Evolutionary conservation across 2,329 filamentous ascomycete species (phyloP), one percentile per base, ranked within the genome.

Genomic region (Coniochaeta pulveracea): DNA sequence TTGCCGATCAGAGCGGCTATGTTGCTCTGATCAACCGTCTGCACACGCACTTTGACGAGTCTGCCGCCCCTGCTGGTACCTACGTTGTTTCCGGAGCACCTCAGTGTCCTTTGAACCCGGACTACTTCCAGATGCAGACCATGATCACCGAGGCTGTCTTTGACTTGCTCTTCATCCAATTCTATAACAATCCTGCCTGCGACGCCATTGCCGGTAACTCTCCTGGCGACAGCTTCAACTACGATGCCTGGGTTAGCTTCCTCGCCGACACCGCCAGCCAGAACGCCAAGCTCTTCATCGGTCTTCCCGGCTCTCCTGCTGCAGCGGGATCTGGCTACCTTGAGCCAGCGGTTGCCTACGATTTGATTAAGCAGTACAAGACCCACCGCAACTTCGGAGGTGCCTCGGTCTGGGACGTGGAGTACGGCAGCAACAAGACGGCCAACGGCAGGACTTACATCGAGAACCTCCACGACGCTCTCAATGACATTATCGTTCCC

Each of bases 81-180:
- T 64, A 61, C 40, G 60, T 65, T 41, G 61, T 73, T 40, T 57
- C 59, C 0, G 61, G 55, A 4, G 59, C 61, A 6, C 62, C 62
- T n/a, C 58, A 66, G 43, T 66, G 62, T 45, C 55, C 60, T 10
- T 49, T 56, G 14, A 33, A 35, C 3, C 37, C 52, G 5, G 28
- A 54, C 3, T 60, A 57, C 34, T 50, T 69, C 18, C 43, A 58
- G 37, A 61, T 72, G 46, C 56, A 57, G 28, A 40, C 45, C 2
- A 61, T 72, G 24, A 49, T 64, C 14, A 42, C 55, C 17, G 32
- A 48, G 19, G 47, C 54, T 24, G 37, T 45, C 24, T 64, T 63
- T 37, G 60, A 65, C 39, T 50, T 52, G 30, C 43, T 66, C 6
- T 64, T 55, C 41, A 48, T 64, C 12, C 62, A 66, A 43, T 65